Evolutionary conservation across 2,329 filamentous ascomycete species (phyloP), one percentile per base, ranked within the genome.

Genomic region (Paecilomyces fulvus): DNA sequence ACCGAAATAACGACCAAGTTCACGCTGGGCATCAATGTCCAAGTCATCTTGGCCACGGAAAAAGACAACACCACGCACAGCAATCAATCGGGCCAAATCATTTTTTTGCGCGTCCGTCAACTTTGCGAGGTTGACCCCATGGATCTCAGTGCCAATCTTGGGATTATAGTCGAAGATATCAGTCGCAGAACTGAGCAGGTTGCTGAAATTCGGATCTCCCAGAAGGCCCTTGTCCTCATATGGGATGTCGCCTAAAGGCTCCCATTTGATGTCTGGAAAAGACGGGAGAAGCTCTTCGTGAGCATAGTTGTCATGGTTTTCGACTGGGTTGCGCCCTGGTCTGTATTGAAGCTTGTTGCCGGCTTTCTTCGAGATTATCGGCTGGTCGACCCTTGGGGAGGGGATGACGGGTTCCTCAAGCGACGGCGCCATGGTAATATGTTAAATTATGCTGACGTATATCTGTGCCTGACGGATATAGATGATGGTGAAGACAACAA

Each of bases 121-220:
- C 51, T 74, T 75, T 25, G 76, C 72, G 2, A 83, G 74, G 53
- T 81, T 75, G 25, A 81, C 68, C 2, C 80, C 79, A 49, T 76
- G 74, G 49, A 82, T 63, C 58, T 82, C 79, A 2, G 80, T 82
- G 52, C 80, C 80, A 55, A 82, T 80, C 61, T 81, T 81, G 17
- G 79, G 80, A 46, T 75, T 81, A 65, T 80, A 80, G 64, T 84
- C 81, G 59, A 82, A 81, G 37, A 83, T 73, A 25, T 80, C 78
- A 0, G 79, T 80, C 12, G 81, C 81, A 9, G 72, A 72, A 30
- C 72, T 67, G 20, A 83, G 72, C 3, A 84, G 74, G 60, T 80
- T 76, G 56, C 77, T 76, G 67, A 83, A 83, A 20, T 77, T 70
- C 4, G 78, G 74, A 57, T 82, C 76, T n/a, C 80, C 81, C 23